Evolutionary conservation across 495 filamentous ascomycete species (phyloP), one percentile per base, ranked within the genome.

Genomic region (Aspergillus heteromorphus): DNA sequence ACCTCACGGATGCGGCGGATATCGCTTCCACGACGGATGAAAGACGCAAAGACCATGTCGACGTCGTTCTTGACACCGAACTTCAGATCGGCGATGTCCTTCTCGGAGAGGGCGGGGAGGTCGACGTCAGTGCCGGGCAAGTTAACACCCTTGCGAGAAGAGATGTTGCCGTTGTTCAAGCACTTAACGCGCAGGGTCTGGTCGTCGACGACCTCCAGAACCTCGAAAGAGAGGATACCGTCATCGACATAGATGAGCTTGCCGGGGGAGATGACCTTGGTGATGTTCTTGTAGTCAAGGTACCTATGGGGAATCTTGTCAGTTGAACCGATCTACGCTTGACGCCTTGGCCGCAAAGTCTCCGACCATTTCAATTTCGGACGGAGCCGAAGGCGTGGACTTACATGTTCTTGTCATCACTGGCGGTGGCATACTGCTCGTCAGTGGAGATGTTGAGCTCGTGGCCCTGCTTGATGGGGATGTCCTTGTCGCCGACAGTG

Each of bases 251-350:
- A 98, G 80, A 98, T 96, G 70, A 87, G 86, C 64, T 92, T 91
- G 64, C 95, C 95, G n/a, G 81, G 74, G 59, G 85, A 70, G 70
- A 98, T 97, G 65, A 98, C 92, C 76, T 92, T 95, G 76, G 93
- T 96, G 80, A 98, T 96, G 81, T 98, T 98, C 85, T 92, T 92
- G 77, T 98, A 98, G 79, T 98, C 93, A 64, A 98, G 88, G 62
- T 91, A 95, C 91, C 91, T 96, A 56, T 45, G 51, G 42, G 55
- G 45, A 19, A 20, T 31, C 17, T 19, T 3, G 38, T 62, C 41
- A 62, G 55, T 43, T 20, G 23, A 16, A 16, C 21, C 14, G 7
- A 34, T 36, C 20, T 49, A 23, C 23, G 16, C 42, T 27, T 21
- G 11, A 34, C 21, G n/a, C 16, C 18, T 8, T 9, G 8, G 16